These are phyloP conservation scores for Penicillium fuscoglaucum DNA, from an alignment of 2,329 filamentous ascomycete species.

Conservation along the genomic window DNA sequence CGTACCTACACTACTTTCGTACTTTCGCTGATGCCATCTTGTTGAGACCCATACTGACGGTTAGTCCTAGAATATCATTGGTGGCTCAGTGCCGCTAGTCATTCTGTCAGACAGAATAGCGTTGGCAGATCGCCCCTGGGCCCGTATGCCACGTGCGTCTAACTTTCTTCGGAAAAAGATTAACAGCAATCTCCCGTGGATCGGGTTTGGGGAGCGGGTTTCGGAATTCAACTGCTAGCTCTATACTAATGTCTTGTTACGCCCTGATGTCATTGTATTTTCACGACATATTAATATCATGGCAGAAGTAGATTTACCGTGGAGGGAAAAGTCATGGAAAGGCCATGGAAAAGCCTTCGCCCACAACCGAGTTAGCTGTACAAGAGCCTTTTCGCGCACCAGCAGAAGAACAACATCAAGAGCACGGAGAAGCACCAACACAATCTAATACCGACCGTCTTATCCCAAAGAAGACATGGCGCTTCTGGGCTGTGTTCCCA, in stretches of 20 bases:
- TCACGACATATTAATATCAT: neutral
- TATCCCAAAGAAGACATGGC: conserved; percentile 1
- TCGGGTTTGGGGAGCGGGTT: neutral
- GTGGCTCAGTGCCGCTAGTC: no score
- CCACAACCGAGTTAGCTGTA: neutral
- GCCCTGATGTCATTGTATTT: neutral
- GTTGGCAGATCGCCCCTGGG: no score
- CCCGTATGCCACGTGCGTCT: neutral
- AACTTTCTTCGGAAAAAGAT: neutral
- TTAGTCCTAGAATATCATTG: no score
- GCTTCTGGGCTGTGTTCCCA: conserved; percentile 34
- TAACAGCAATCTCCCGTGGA: neutral
- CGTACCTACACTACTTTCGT: neutral
- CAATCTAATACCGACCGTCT: neutral
- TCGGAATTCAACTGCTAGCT: neutral
- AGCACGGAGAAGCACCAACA: neutral
- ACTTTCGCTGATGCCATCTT: no score
- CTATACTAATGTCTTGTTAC: neutral
- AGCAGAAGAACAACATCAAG: neutral
- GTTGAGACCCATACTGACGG: no score
- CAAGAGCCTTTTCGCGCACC: neutral
- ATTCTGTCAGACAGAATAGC: no score
- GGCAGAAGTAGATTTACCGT: neutral
- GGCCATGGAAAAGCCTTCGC: neutral
- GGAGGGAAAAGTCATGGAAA: neutral